Percentiles rank a stretch among this genome's conserved stretches.
These are phyloP conservation scores for Pyrenochaeta sp. DNA, from an alignment of 2,329 filamentous ascomycete species.

Conservation along the genomic window DNA sequence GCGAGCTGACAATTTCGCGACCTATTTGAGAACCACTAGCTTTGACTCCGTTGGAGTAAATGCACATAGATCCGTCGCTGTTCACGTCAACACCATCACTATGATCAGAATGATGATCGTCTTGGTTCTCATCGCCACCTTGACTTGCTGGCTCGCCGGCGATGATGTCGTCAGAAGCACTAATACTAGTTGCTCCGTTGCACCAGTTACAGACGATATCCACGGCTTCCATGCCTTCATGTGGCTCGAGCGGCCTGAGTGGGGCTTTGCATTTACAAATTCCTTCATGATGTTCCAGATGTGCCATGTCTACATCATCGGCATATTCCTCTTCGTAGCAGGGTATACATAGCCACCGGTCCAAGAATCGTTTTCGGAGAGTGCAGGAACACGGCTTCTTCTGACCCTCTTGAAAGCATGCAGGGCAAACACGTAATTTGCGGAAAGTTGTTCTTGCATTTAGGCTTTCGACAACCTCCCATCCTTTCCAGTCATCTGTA, in stretches of 20 bases:
- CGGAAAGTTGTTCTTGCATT: conserved; percentile 1
- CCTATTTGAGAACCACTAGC: no score
- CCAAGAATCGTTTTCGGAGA: conserved; percentile 24
- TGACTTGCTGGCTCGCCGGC: not conserved
- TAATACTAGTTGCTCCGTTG: conserved; percentile 1
- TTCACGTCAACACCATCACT: not conserved
- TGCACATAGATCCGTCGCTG: not conserved
- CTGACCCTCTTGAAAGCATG: conserved; percentile 16
- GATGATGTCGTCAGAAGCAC: not conserved
- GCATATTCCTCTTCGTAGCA: conserved; percentile 15
- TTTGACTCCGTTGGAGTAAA: no score
- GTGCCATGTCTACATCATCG: not conserved
- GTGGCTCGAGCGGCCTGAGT: not conserved
- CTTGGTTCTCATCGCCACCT: not conserved
- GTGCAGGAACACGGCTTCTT: conserved; percentile 24
- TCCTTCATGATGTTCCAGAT: not conserved
- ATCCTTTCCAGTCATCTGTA: conserved; percentile 22
- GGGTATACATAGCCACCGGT: conserved; percentile 27
- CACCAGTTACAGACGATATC: conserved; percentile 19
- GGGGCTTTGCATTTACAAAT: conserved; percentile 10
- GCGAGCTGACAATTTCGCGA: no score
- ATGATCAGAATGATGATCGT: not conserved
- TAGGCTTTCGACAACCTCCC: conserved; percentile 12
- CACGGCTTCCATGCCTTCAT: not conserved
- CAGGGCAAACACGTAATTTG: conserved; percentile 20